Base-by-base conservation (phyloP, 2,329 filamentous ascomycete species). In the Hypocrella siamensis region DNA sequence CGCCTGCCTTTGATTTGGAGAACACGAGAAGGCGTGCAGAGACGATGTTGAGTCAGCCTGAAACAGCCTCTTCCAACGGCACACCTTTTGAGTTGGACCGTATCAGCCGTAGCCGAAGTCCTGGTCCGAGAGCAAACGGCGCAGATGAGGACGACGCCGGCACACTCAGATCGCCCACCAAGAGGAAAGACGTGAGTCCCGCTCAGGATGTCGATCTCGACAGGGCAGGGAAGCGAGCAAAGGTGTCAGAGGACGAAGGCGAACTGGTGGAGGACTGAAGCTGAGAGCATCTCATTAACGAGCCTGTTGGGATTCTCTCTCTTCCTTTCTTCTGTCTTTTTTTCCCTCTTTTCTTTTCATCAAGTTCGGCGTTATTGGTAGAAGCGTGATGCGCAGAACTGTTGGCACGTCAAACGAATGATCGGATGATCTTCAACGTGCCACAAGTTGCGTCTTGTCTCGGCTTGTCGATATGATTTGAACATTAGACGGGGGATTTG, bases 1-100 rank as follows among this genome's bases (percentile, higher is more conserved):
- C 67, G 19, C 68, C 70, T 8, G 58, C 60, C 7, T 74, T 72
- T 42, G 58, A 60, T 36, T 57, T 75, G 27, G 67, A 72, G 43
- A 65, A 59, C 34, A 73, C 70, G 3, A 56, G 69, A 30, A 56
- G 68, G 19, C 59, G 62, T 29, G 60, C 59, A 4, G 61, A 66
- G 35, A 51, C 50, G 2, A 35, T 50, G 4, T 43, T 54, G 25
- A 60, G 57, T 39, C 57, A 60, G 32, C 50, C 53, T 14, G 59
- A 63, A 6, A 56, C 52, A 11, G 46, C 53, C n/a, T 65, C 63
- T 3, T 66, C 63, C 31, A 57, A 55, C 17, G 63, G 58, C 19
- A 70, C 66, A 2, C 63, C 65, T 1, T 52, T 59, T 39, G 56
- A 60, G 28, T 49, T 54, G 9, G 65, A 69, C 19, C 55, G 61